Conservation (phyloP, 164 flowering plant genomes). For the Saururus chinensis region DNA sequence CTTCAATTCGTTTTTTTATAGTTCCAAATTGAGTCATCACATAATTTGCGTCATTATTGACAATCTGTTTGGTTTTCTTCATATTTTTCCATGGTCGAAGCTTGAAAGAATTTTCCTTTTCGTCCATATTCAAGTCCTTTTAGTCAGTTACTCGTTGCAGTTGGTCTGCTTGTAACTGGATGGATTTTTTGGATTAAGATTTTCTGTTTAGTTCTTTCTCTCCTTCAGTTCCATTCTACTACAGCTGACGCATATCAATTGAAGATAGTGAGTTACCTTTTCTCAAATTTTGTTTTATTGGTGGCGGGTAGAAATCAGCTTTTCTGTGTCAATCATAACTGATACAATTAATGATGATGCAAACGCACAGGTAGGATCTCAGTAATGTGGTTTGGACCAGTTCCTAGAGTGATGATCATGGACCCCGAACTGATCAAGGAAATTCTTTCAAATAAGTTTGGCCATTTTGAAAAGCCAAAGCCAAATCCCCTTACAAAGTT, state of each 20-base stretch:
- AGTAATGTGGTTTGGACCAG: slow-evolving; percentile 25
- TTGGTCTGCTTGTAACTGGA: not conserved
- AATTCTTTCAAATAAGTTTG: slow-evolving; percentile 22
- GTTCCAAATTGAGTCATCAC: too few relatives aligned
- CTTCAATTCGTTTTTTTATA: too few relatives aligned
- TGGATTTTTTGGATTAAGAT: not conserved
- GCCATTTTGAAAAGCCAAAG: slow-evolving; percentile 30
- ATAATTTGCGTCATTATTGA: too few relatives aligned
- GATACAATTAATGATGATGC: not conserved
- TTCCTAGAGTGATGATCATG: slow-evolving; percentile 27
- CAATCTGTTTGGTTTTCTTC: not conserved
- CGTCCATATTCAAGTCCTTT: too few relatives aligned
- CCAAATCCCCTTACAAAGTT: slow-evolving; percentile 20
- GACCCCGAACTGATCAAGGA: slow-evolving; percentile 33
- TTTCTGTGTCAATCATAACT: too few relatives aligned
- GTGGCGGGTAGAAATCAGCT: too few relatives aligned
- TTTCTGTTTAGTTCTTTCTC: not conserved
- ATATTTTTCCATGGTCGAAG: not conserved
- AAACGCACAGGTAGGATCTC: slow-evolving; percentile 25
- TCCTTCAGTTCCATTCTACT: not conserved
- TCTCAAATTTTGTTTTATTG: not conserved
- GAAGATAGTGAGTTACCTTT: not conserved
- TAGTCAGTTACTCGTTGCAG: too few relatives aligned
- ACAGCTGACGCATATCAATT: not conserved
- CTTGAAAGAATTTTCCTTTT: not conserved